Conservation (phyloP, 768 basidiomycete species). For the Infundibulicybe gibba region DNA sequence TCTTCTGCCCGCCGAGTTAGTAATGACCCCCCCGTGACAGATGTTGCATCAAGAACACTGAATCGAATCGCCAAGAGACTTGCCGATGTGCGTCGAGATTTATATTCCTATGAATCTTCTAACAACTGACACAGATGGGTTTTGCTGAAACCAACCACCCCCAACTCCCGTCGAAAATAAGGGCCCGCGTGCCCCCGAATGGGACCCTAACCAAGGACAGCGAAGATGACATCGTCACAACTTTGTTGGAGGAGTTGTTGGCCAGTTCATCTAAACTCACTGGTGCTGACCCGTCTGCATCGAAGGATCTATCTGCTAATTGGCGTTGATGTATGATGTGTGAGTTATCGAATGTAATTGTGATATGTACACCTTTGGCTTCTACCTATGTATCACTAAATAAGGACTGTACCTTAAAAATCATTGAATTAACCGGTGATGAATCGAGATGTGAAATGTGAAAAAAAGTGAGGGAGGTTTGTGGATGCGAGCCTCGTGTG, state of each 20-base stretch:
- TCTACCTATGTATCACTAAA: too few relatives aligned
- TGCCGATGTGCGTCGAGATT: conserved; percentile 49
- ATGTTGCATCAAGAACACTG: conserved; percentile 34
- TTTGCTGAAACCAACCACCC: conserved; percentile 59
- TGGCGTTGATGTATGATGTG: too few relatives aligned
- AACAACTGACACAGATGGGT: conserved; percentile 55
- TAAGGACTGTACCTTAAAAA: too few relatives aligned
- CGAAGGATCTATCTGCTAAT: conserved; percentile 12
- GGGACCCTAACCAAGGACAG: conserved; percentile 43
- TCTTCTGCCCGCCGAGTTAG: conserved; percentile 20
- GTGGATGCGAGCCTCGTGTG: too few relatives aligned
- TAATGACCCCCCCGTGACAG: conserved; percentile 22
- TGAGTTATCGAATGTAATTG: too few relatives aligned
- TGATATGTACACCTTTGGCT: too few relatives aligned
- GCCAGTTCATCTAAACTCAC: conserved; percentile 34
- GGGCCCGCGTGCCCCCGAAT: conserved; percentile 43
- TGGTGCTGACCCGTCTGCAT: conserved; percentile 30
- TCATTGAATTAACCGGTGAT: too few relatives aligned
- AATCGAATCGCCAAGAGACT: conserved; percentile 55
- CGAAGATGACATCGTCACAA: conserved; percentile 67
- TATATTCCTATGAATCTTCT: conserved; percentile 3
- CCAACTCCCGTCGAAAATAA: conserved; percentile 45
- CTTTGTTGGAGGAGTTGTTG: conserved; percentile 55
- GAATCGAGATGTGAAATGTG: too few relatives aligned
- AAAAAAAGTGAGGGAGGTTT: too few relatives aligned